A percentile compares a stretch with the other conserved stretches of the same genome.
Conservation (phyloP, 768 basidiomycete species). For the Kwoniella sp. region DNA sequence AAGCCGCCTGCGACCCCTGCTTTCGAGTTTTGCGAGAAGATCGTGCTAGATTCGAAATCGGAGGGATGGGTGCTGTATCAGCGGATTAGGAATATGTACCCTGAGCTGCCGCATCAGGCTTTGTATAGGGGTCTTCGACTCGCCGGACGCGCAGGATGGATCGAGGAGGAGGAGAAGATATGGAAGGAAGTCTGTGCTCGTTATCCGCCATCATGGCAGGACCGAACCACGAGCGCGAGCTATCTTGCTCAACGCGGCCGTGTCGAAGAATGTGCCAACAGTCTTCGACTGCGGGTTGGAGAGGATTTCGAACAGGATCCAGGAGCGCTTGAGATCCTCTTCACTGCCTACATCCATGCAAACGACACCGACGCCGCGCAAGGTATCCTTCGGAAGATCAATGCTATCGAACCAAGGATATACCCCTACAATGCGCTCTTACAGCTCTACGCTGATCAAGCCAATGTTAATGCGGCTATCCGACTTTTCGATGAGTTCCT, state of each 20-base stretch:
- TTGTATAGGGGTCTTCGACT: constrained; percentile 18
- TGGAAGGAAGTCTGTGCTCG: constrained; percentile 14
- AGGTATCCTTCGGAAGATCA: constrained; percentile 20
- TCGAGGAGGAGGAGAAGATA: constrained; percentile 14
- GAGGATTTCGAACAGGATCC: constrained; percentile 4
- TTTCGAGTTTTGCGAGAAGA: constrained; percentile 7
- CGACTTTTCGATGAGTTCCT: constrained; percentile 45
- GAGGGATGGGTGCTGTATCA: constrained; percentile 17
- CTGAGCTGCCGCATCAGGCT: constrained; percentile 11
- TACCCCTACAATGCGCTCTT: constrained; percentile 36
- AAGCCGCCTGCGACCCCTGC: constrained; percentile 5
- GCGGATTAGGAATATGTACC: constrained; percentile 3
- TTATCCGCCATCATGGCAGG: constrained; percentile 14
- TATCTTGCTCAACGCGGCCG: constrained; percentile 10
- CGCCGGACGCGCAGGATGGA: constrained; percentile 11
- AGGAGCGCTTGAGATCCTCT: constrained; percentile 19
- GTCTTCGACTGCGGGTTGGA: constrained; percentile 1
- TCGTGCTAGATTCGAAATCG: background rate
- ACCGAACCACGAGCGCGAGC: constrained; percentile 2
- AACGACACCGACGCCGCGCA: constrained; percentile 33
- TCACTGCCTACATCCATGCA: constrained; percentile 32
- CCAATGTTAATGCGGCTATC: constrained; percentile 33
- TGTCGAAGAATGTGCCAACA: constrained; percentile 5
- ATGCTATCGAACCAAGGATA: constrained; percentile 15
- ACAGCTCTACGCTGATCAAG: constrained; percentile 32